Percentiles rank a stretch among this genome's conserved stretches.
These are phyloP conservation scores for Actinomortierella ambigua DNA, from an alignment of 371 early-diverging fungal species.

Conservation along the genomic window DNA sequence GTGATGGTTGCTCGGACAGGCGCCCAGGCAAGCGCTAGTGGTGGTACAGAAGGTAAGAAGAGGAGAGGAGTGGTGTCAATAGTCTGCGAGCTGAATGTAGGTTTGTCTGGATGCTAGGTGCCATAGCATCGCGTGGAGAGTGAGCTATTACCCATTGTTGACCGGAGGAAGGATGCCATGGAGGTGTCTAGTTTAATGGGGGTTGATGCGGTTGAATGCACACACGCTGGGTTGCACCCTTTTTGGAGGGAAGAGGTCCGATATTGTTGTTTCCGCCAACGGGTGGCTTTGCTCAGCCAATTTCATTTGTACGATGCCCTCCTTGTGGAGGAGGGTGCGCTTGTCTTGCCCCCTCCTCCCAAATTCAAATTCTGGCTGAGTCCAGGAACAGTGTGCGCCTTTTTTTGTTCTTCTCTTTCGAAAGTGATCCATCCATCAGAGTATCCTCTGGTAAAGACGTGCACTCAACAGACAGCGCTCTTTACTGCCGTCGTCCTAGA, in stretches of 20 bases:
- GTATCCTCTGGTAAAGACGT: too few relatives aligned
- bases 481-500: too few relatives aligned
- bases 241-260: neutral
- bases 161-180: slow-evolving; percentile 45
- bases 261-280: neutral
- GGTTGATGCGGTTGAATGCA: neutral
- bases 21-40: slow-evolving; percentile 45
- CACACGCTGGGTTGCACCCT: neutral
- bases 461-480: too few relatives aligned
- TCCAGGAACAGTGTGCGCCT: too few relatives aligned
- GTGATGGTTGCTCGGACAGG: slow-evolving; percentile 36
- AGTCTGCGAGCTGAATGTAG: neutral
- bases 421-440: too few relatives aligned
- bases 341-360: too few relatives aligned
- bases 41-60: neutral
- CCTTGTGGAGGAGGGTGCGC: too few relatives aligned
- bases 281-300: neutral
- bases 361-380: too few relatives aligned
- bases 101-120: too few relatives aligned
- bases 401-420: too few relatives aligned
- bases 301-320: too few relatives aligned
- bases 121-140: too few relatives aligned
- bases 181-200: slow-evolving; percentile 6
- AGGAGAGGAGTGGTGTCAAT: neutral
- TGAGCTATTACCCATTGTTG: slow-evolving; percentile 40